phyloP scores from a whole-genome alignment of 2,329 filamentous ascomycete species.

The Talaromyces sp. region DNA sequence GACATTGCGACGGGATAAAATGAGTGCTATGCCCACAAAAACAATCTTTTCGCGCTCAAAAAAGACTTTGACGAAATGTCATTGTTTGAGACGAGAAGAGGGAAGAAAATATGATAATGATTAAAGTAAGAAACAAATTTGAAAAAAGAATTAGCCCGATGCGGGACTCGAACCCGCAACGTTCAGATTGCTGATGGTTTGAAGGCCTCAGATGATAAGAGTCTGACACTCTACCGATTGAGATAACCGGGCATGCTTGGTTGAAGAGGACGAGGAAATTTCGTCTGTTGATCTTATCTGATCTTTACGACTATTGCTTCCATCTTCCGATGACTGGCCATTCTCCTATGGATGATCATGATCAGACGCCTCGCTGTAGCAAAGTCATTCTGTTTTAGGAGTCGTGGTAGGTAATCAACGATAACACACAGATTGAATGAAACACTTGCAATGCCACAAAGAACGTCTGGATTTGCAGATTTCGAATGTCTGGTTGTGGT shows the following conservation, averaged over 20 bases:
- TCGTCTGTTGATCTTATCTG: neutral
- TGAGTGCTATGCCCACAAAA: too few relatives aligned
- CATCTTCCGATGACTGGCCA: neutral
- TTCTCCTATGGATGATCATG: neutral
- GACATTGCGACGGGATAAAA: too few relatives aligned
- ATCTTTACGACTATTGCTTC: neutral
- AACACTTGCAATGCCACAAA: neutral
- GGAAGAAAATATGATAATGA: neutral
- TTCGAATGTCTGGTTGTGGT: neutral
- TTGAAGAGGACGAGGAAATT: neutral
- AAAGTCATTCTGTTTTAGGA: neutral
- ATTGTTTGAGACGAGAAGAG: neutral
- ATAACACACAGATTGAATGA: neutral
- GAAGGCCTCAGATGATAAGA: slow-evolving; percentile 11
- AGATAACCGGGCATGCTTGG: slow-evolving; percentile 16
- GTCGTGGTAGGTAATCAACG: neutral
- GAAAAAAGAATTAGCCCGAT: slow-evolving; percentile 11
- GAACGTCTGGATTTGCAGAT: neutral
- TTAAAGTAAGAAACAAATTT: too few relatives aligned
- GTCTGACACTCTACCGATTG: slow-evolving; percentile 19
- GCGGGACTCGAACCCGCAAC: slow-evolving; percentile 17
- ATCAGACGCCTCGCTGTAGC: neutral
- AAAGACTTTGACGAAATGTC: neutral
- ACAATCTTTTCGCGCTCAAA: too few relatives aligned
- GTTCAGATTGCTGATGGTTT: slow-evolving; percentile 9